Percentiles rank a stretch among this genome's conserved stretches.
These are phyloP conservation scores for Brettanomyces custersianus DNA, from an alignment of 805 yeast genomes.

Conservation along the genomic window DNA sequence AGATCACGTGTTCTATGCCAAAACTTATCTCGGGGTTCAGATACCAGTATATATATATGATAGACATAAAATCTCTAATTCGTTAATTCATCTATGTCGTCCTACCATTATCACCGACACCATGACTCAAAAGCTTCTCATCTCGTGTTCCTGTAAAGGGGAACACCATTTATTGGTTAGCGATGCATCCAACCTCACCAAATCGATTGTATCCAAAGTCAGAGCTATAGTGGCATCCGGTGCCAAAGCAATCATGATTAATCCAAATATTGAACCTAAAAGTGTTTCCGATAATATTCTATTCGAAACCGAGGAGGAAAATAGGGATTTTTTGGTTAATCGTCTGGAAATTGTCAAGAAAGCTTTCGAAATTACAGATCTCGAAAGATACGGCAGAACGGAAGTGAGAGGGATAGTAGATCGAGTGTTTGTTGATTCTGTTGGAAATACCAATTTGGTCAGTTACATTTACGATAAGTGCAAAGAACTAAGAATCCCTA, in stretches of 20 bases:
- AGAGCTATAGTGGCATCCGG: slow-evolving; percentile 28
- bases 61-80: too few species aligned
- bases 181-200: slow-evolving; percentile 25
- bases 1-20: too few species aligned
- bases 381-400: slow-evolving; percentile 49
- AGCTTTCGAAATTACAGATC: slow-evolving; percentile 32
- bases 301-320: slow-evolving; percentile 3
- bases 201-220: slow-evolving; percentile 38
- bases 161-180: slow-evolving; percentile 57
- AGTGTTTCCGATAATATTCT: neutral
- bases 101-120: too few species aligned
- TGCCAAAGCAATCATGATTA: slow-evolving; percentile 38
- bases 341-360: slow-evolving; percentile 13
- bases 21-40: too few species aligned
- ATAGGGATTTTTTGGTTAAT: slow-evolving; percentile 18
- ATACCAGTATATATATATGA: too few species aligned
- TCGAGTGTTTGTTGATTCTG: slow-evolving; percentile 56
- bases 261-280: slow-evolving; percentile 13
- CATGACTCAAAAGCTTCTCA: slow-evolving; percentile 21
- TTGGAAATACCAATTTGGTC: slow-evolving; percentile 24
- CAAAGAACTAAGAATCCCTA: slow-evolving; percentile 60
- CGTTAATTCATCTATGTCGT: too few species aligned
- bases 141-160: slow-evolving; percentile 35
- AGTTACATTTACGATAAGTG: slow-evolving; percentile 43
- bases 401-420: slow-evolving; percentile 64